A percentile compares a stretch with the other conserved stretches of the same genome.
Evolutionary conservation across 2,329 filamentous ascomycete genomes (phyloP).

Genomic region (Exophiala aquamarina): DNA sequence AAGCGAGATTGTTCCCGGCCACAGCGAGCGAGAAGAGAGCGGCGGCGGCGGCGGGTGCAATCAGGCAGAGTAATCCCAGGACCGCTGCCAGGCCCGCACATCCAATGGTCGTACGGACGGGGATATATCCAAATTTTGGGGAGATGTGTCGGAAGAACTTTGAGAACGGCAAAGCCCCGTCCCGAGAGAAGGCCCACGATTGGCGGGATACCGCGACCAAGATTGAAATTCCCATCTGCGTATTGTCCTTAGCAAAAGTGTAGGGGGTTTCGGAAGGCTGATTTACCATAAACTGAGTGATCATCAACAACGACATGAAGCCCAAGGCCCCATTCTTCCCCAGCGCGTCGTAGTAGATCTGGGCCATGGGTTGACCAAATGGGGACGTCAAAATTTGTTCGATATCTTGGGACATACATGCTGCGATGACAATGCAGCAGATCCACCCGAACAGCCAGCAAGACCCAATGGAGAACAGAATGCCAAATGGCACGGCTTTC

Average conservation of each 20-base stretch:
- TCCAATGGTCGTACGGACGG: constrained; percentile 57
- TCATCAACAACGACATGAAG: constrained; percentile 59
- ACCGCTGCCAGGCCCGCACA: constrained; percentile 52
- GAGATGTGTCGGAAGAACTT: constrained; percentile 58
- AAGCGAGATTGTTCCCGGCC: constrained; percentile 62
- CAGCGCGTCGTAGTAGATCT: constrained; percentile 32
- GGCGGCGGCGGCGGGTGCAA: constrained; percentile 57
- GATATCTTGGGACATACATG: constrained; percentile 56
- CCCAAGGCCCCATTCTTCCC: constrained; percentile 52
- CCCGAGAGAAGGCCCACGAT: constrained; percentile 63
- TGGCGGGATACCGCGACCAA: constrained; percentile 61
- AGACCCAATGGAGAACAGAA: constrained; percentile 57
- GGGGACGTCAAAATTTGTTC: constrained; percentile 47
- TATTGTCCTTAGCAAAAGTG: too few species aligned
- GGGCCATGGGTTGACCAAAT: constrained; percentile 61
- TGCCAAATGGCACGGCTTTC: constrained; percentile 59
- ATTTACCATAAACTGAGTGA: constrained; percentile 64
- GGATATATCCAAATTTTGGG: constrained; percentile 56
- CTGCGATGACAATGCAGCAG: constrained; percentile 57
- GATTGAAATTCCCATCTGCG: constrained; percentile 29
- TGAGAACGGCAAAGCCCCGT: constrained; percentile 62
- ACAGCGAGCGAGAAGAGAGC: constrained; percentile 62
- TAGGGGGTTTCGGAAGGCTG: constrained; percentile 27
- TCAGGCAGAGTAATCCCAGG: constrained; percentile 59
- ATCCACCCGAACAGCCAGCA: constrained; percentile 60